phyloP scores from a whole-genome alignment of 2,329 filamentous ascomycete species.

The Exophiala dermatitidis region DNA sequence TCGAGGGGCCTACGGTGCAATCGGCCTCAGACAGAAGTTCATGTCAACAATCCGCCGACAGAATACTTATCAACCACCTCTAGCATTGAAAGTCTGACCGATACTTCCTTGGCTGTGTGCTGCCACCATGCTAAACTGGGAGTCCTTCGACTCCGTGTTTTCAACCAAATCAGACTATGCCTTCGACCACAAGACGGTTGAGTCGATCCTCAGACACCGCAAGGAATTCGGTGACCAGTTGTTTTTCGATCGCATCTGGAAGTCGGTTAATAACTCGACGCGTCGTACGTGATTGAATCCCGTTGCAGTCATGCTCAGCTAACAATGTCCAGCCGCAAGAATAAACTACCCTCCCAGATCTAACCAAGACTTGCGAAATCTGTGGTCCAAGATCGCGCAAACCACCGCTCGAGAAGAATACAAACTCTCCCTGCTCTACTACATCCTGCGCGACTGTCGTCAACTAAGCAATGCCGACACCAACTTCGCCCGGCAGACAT shows the following conservation, averaged over 20 bases:
- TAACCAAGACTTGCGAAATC: conserved; percentile 57
- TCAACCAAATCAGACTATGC: conserved; percentile 51
- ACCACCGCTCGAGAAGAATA: conserved; percentile 61
- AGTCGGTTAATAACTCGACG: conserved; percentile 56
- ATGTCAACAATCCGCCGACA: no score
- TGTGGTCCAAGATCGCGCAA: conserved; percentile 64
- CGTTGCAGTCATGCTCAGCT: conserved; percentile 1
- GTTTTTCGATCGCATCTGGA: conserved; percentile 73
- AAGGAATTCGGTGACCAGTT: conserved; percentile 61
- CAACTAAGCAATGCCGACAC: conserved; percentile 44
- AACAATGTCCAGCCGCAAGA: conserved; percentile 37
- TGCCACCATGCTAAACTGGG: conserved; percentile 54
- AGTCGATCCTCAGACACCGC: conserved; percentile 60
- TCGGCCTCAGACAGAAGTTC: no score
- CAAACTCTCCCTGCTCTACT: conserved; percentile 77
- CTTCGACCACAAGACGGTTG: conserved; percentile 55
- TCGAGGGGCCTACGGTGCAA: no score
- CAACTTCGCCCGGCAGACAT: conserved; percentile 56
- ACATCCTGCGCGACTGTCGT: conserved; percentile 70
- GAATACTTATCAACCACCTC: no score
- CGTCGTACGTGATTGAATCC: conserved; percentile 47
- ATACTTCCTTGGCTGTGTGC: no score
- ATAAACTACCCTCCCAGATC: conserved; percentile 69
- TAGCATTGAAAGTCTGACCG: no score
- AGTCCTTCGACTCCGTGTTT: conserved; percentile 63